Conservation (phyloP, 1,284 basidiomycete genomes). For the Ganoderma lucidum region DNA sequence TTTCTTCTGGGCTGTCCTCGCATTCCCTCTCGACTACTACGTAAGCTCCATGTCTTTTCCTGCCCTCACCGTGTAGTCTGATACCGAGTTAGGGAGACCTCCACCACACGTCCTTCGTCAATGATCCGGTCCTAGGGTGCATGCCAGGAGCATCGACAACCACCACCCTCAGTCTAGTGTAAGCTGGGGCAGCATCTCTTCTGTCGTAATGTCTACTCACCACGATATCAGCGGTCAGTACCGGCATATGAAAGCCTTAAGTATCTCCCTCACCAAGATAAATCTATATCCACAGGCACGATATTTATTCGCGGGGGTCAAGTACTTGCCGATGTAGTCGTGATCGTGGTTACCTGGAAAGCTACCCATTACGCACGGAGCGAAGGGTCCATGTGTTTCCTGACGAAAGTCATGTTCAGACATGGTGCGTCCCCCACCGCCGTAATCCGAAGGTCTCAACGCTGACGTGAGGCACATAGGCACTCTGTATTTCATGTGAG, state of each 20-base stretch:
- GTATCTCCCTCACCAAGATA: background rate
- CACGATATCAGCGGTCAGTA: background rate
- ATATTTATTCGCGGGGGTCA: background rate
- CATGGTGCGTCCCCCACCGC: background rate
- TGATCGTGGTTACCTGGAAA: conserved; percentile 2
- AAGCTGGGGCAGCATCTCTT: background rate
- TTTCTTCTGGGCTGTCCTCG: conserved; percentile 2
- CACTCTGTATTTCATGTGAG: conserved; percentile 3
- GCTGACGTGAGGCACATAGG: background rate
- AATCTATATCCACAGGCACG: background rate
- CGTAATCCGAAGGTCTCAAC: no score
- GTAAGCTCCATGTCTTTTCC: background rate
- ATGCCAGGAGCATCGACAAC: background rate
- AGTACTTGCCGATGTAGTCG: background rate
- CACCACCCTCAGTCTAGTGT: background rate
- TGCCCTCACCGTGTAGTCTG: background rate
- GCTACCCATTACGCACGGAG: background rate
- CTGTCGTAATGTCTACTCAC: background rate
- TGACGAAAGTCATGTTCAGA: conserved; percentile 5
- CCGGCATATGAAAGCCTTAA: background rate
- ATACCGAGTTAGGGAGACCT: background rate
- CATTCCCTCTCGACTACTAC: background rate
- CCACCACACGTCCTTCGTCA: background rate
- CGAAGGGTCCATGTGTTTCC: background rate
- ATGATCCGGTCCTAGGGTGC: background rate